These are phyloP conservation scores for Gregarina niphandrodes DNA, from an alignment of 169 alveolate genomes.

Conservation along the genomic window DNA sequence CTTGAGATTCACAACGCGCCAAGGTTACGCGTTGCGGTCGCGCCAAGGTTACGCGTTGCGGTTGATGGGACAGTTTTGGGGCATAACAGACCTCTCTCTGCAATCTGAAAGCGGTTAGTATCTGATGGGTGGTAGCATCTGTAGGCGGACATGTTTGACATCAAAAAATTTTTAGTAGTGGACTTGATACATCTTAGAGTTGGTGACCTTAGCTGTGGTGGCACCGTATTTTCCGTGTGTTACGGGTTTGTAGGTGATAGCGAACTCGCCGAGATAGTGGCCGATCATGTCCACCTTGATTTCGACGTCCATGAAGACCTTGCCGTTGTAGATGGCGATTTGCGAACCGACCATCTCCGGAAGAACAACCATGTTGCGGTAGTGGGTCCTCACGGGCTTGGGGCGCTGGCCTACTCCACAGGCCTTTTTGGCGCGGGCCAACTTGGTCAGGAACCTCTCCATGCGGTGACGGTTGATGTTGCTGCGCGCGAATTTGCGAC, in stretches of 20 bases:
- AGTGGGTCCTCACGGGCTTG: slow-evolving; percentile 77
- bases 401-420: slow-evolving; percentile 73
- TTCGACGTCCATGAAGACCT: slow-evolving; percentile 81
- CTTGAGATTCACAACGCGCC: too few species aligned
- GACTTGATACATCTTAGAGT: too few species aligned
- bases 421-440: slow-evolving; percentile 35
- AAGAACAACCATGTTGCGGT: slow-evolving; percentile 69
- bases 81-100: too few species aligned
- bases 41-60: too few species aligned
- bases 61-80: too few species aligned
- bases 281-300: slow-evolving; percentile 93
- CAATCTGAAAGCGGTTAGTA: too few species aligned
- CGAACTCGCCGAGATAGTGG: slow-evolving; percentile 91
- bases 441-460: slow-evolving; percentile 37
- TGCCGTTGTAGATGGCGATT: slow-evolving; percentile 90
- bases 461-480: slow-evolving; percentile 10
- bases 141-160: too few species aligned
- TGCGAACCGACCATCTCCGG: slow-evolving; percentile 93
- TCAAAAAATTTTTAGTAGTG: too few species aligned
- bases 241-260: slow-evolving; percentile 91
- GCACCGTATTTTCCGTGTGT: slow-evolving; percentile 95
- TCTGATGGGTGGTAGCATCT: too few species aligned
- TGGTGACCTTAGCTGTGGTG: slow-evolving; percentile 50
- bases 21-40: too few species aligned
- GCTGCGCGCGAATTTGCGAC: slow-evolving; percentile 61